Conservation (phyloP, 768 basidiomycete genomes). For the Naganishia onofrii region DNA sequence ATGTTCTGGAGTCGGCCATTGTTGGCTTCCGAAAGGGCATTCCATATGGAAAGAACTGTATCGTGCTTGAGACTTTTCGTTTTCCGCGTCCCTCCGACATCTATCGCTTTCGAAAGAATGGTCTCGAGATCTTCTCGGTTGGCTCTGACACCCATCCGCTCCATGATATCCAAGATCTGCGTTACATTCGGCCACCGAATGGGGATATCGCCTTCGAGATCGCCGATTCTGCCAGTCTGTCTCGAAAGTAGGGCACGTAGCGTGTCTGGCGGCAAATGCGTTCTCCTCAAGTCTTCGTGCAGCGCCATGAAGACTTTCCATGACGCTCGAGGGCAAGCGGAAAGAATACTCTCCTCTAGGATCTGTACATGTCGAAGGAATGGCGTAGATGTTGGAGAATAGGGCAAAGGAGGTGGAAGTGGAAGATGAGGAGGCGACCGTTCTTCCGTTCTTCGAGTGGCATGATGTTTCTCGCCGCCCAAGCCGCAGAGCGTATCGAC, state of each 20-base stretch:
- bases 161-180: not conserved
- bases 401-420: constrained; percentile 9
- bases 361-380: constrained; percentile 18
- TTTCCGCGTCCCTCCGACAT: not conserved
- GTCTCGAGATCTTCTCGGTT: not conserved
- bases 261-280: constrained; percentile 16
- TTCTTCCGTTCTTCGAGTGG: constrained; percentile 6
- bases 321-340: not conserved
- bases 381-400: constrained; percentile 7
- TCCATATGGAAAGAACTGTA: constrained; percentile 1
- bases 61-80: not conserved
- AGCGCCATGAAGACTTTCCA: constrained; percentile 14
- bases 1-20: not conserved
- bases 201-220: not conserved
- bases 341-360: constrained; percentile 10
- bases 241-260: constrained; percentile 2
- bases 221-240: not conserved
- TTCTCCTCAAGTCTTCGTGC: constrained; percentile 4
- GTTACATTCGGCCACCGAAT: not conserved
- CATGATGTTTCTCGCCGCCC: not conserved
- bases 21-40: not conserved
- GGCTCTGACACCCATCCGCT: not conserved
- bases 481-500: constrained; percentile 3
- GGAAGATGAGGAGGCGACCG: constrained; percentile 18
- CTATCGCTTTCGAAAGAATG: not conserved